Percentiles rank a stretch among this genome's conserved stretches.
phyloP scores from a whole-genome alignment of 345 rosid species.

The Syzygium oleosum region DNA sequence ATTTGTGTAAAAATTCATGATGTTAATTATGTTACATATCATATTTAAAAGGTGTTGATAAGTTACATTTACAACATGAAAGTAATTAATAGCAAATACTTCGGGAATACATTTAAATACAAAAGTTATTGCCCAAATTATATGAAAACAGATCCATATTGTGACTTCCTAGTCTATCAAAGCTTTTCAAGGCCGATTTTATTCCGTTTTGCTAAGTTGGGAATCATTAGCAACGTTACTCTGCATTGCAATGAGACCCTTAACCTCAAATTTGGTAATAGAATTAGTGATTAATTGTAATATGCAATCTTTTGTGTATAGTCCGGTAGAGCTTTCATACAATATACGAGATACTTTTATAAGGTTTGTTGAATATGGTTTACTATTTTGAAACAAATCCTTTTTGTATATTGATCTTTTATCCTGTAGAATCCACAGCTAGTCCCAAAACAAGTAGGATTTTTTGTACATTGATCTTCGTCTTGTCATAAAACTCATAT shows the following conservation, averaged over 20 bases:
- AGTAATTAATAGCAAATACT: background rate
- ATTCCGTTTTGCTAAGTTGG: background rate
- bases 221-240: background rate
- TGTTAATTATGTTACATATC: rapidly evolving
- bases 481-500: background rate
- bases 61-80: background rate
- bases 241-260: background rate
- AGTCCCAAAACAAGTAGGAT: background rate
- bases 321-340: background rate
- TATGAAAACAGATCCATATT: background rate
- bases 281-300: background rate
- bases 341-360: background rate
- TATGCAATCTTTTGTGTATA: background rate
- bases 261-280: background rate
- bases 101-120: background rate
- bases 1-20: background rate
- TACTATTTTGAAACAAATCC: background rate
- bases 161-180: background rate
- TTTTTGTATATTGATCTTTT: background rate
- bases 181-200: background rate
- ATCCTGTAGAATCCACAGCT: background rate
- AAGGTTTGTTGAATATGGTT: background rate
- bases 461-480: background rate
- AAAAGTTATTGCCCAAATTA: background rate
- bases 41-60: background rate